These are phyloP conservation scores for Salix udensis DNA, from an alignment of 345 rosid species.

Conservation along the genomic window DNA sequence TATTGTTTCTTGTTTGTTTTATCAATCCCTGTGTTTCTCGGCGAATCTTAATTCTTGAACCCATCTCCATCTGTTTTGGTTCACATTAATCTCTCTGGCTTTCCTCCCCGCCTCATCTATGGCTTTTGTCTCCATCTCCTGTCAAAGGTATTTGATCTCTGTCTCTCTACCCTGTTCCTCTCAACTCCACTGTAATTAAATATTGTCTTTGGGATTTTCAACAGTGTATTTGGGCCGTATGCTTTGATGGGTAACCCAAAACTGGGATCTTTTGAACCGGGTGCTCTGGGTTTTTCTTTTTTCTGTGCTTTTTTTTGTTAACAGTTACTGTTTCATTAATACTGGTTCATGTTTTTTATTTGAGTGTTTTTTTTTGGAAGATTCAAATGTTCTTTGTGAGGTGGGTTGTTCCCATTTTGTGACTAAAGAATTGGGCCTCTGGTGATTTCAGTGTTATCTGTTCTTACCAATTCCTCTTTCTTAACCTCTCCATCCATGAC, in stretches of 20 bases:
- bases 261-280: slow-evolving; percentile 6
- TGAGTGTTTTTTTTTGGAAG: not conserved
- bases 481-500: slow-evolving; percentile 1
- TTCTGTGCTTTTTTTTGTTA: not conserved
- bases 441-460: slow-evolving; percentile 8
- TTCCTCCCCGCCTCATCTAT: slow-evolving; percentile 23
- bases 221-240: not conserved
- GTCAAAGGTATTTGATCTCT: slow-evolving; percentile 43
- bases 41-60: slow-evolving; percentile 27
- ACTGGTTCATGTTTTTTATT: slow-evolving; percentile 1
- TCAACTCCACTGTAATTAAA: not conserved
- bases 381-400: slow-evolving; percentile 9
- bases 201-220: not conserved
- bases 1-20: not conserved
- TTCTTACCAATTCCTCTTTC: not conserved
- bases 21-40: not conserved
- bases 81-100: slow-evolving; percentile 10
- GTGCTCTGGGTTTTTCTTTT: slow-evolving; percentile 5
- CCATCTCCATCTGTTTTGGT: slow-evolving; percentile 7
- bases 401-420: slow-evolving; percentile 16
- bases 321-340: slow-evolving; percentile 36
- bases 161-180: slow-evolving; percentile 17
- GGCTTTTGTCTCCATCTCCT: slow-evolving; percentile 11
- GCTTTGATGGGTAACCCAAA: slow-evolving; percentile 2
- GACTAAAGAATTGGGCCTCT: slow-evolving; percentile 19